These are phyloP conservation scores for Penicillium paxilli DNA, from an alignment of 495 filamentous ascomycete species.

Conservation along the genomic window DNA sequence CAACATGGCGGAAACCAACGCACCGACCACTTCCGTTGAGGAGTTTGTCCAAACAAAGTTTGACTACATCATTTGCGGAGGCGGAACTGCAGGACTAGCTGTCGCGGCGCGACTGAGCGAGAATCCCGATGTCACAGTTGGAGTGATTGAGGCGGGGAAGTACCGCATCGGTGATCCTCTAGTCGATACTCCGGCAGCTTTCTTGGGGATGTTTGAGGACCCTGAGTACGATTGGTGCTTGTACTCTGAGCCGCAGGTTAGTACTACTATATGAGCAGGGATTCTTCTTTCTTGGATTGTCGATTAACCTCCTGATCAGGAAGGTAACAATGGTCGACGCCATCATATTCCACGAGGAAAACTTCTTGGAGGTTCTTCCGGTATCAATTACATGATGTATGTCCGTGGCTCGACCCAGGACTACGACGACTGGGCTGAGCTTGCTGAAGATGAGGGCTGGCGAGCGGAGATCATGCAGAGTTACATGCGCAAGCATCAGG, in stretches of 20 bases:
- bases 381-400: constrained; percentile 48
- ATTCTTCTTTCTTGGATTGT: background rate
- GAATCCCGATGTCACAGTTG: constrained; percentile 40
- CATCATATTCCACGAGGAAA: constrained; percentile 49
- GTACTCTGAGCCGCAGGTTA: constrained; percentile 52
- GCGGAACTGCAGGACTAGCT: constrained; percentile 49
- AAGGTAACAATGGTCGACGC: constrained; percentile 17
- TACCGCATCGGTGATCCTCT: constrained; percentile 46
- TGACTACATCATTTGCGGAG: constrained; percentile 44
- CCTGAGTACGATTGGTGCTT: constrained; percentile 60
- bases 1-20: constrained; percentile 2
- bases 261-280: background rate
- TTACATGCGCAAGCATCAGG: constrained; percentile 30
- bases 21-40: constrained; percentile 13
- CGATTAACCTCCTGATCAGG: constrained; percentile 7
- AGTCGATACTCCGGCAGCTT: constrained; percentile 47
- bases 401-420: constrained; percentile 34
- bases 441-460: constrained; percentile 36
- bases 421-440: constrained; percentile 50
- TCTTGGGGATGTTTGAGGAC: constrained; percentile 45
- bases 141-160: constrained; percentile 57
- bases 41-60: constrained; percentile 16
- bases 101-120: constrained; percentile 51
- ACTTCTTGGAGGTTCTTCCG: constrained; percentile 58
- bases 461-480: constrained; percentile 34